Conservation (phyloP, 176 grass and related monocot genomes). For the Poa annua region DNA sequence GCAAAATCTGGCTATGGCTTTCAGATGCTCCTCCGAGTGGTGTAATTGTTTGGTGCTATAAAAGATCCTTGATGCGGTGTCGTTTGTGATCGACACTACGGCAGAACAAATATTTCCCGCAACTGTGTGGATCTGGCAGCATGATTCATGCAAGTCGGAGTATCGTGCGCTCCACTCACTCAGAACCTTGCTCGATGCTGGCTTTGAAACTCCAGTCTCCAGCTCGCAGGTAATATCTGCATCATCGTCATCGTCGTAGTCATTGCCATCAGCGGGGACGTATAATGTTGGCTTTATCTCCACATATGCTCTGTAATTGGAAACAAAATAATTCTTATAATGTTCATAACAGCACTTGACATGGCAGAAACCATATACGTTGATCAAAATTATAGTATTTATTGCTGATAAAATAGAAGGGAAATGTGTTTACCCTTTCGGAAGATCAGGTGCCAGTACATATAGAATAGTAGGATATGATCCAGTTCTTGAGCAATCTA, state of each 20-base stretch:
- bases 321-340: neutral
- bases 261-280: conserved; percentile 16
- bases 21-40: conserved; percentile 46
- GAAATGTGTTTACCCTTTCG: conserved; percentile 70
- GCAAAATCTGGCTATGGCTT: conserved; percentile 58
- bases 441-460: conserved; percentile 77
- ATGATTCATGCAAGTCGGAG: conserved; percentile 52
- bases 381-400: neutral
- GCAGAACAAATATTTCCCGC: conserved; percentile 62
- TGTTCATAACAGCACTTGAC: conserved; percentile 24
- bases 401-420: conserved; percentile 6
- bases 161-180: conserved; percentile 43
- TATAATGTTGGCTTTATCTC: conserved; percentile 86
- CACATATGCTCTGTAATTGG: conserved; percentile 67
- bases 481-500: conserved; percentile 39
- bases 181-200: conserved; percentile 34
- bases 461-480: conserved; percentile 69
- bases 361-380: conserved; percentile 22
- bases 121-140: conserved; percentile 53
- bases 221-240: conserved; percentile 12
- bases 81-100: conserved; percentile 66
- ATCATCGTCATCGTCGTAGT: neutral
- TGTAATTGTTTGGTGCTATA: conserved; percentile 4
- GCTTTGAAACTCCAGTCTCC: conserved; percentile 29
- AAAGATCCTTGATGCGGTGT: conserved; percentile 60